These are phyloP conservation scores for Agastache rugosa DNA, from an alignment of 257 asterid species.

Conservation along the genomic window DNA sequence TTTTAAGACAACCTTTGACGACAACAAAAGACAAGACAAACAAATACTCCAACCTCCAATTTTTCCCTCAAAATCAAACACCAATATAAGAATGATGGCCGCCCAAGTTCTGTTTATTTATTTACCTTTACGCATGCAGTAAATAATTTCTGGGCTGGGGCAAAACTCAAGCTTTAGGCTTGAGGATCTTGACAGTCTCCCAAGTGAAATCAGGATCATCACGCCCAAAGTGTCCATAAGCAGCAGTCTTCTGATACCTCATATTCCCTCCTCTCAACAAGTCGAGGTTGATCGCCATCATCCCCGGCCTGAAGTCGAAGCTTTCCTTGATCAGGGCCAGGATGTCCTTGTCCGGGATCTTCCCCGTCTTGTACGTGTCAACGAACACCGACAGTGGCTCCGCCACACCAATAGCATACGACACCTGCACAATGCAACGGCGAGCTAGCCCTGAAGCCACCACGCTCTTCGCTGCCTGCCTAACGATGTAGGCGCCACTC, in stretches of 20 bases:
- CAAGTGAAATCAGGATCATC: constrained; percentile 85
- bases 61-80: constrained; percentile 24
- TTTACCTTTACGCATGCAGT: constrained; percentile 30
- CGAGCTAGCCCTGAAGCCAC: constrained; percentile 91
- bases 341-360: constrained; percentile 81
- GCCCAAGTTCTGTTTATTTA: constrained; percentile 43
- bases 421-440: constrained; percentile 86
- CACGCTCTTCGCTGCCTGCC: constrained; percentile 96
- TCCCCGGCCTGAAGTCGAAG: constrained; percentile 94
- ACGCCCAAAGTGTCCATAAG: constrained; percentile 93
- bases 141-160: too few relatives aligned
- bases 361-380: constrained; percentile 83
- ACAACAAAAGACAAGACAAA: constrained; percentile 33
- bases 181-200: constrained; percentile 85
- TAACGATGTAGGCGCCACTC: constrained; percentile 86
- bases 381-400: constrained; percentile 91
- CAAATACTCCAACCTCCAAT: constrained; percentile 41
- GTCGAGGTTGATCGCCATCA: constrained; percentile 89
- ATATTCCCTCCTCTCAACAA: constrained; percentile 78
- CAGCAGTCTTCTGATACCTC: constrained; percentile 94
- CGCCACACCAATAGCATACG: constrained; percentile 89
- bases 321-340: constrained; percentile 72
- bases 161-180: constrained; percentile 76
- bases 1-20: background rate
- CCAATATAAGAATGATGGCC: background rate